Evolutionary conservation across 2,329 filamentous ascomycete genomes (phyloP), one percentile per base, ranked within the genome.

Genomic region (Fusarium sp.): DNA sequence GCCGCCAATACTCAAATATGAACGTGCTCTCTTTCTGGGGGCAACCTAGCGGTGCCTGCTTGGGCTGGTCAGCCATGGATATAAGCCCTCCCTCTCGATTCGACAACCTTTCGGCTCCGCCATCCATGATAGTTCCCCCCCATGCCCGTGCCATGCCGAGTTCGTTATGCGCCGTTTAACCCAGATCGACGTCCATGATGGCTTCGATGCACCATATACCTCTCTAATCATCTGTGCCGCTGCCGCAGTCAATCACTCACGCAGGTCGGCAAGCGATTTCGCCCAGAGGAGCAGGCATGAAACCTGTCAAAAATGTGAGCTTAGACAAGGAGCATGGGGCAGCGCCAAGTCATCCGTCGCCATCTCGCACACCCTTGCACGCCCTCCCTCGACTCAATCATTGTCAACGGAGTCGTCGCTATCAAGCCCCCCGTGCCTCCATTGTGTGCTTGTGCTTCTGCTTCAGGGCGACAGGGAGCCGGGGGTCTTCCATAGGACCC

Each of bases 261-360:
- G 38, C 16, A 34, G 34, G 40, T n/a, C 46, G 18, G 20, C 16
- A 23, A 7, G 36, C 34, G 18, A 13, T 56, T 40, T 64, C n/a
- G 46, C 33, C 40, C 38, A 34, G 20, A 67, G 25, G 33, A 49
- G 44, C 34, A 31, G 44, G 51, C 27, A 9, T 65, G 61, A 53
- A 42, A 56, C 11, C 55, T 58, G 62, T 63, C 40, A 51, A 50
- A 62, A 16, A 49, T 58, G 46, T 53, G 65, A 62, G 49, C 62
- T 60, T 63, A 34, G 54, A 51, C 69, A 61, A 64, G 60, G 58
- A 70, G 54, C 64, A 64, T 66, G 70, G 70, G 70, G 63, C 44
- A 49, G 44, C 66, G 67, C 72, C 73, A 75, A 62, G 69, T 74
- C 73, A 76, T 75, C 74, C 67, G 70, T 72, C 67, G 59, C 73